A percentile compares a stretch with the other conserved stretches of the same genome.
Conservation (phyloP, 2,329 filamentous ascomycete species). For the Herpomyces periplanetae region DNA sequence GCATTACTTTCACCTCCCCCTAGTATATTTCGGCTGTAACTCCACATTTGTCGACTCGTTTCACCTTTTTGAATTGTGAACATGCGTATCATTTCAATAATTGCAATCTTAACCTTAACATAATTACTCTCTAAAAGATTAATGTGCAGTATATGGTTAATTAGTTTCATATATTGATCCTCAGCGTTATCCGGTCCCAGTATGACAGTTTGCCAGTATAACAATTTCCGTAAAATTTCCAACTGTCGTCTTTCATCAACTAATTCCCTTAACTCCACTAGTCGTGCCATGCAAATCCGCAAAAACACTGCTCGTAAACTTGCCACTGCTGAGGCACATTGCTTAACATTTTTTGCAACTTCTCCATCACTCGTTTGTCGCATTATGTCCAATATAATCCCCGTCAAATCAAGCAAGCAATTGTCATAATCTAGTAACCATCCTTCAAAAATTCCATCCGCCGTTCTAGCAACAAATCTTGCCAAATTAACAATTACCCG, state of each 20-base stretch:
- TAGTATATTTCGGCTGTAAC: too few species aligned
- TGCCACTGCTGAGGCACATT: constrained; percentile 47
- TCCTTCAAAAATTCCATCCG: constrained; percentile 70
- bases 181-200: constrained; percentile 36
- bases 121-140: too few species aligned
- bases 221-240: constrained; percentile 39
- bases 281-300: constrained; percentile 12
- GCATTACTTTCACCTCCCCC: too few species aligned
- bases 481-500: constrained; percentile 53
- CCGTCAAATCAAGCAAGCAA: constrained; percentile 44
- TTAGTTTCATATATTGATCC: constrained; percentile 38
- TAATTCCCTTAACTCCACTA: neutral
- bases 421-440: constrained; percentile 78
- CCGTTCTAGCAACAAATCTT: constrained; percentile 36
- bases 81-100: too few species aligned
- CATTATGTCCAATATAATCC: constrained; percentile 49
- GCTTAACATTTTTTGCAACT: constrained; percentile 42
- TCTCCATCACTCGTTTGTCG: constrained; percentile 52
- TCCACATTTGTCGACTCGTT: too few species aligned
- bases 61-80: too few species aligned
- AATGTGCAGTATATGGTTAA: constrained; percentile 72
- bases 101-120: too few species aligned
- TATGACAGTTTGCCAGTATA: constrained; percentile 83
- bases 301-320: constrained; percentile 39
- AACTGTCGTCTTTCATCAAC: too few species aligned